Conservation (phyloP, 1,284 basidiomycete species). For the Apiotrichum sp. region DNA sequence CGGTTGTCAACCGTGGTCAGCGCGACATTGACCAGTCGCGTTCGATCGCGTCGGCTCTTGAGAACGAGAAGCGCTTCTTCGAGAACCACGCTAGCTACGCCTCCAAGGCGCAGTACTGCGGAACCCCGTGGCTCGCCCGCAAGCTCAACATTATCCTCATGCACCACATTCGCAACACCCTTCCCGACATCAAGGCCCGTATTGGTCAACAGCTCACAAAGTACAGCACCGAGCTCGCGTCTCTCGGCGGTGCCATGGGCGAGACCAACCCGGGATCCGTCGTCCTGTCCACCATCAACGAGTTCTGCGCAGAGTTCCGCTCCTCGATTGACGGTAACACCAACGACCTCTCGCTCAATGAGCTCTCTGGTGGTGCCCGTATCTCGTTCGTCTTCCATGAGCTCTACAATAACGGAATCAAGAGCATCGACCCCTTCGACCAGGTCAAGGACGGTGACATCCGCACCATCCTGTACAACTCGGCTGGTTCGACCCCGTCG, state of each 20-base stretch:
- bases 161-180: slow-evolving; percentile 93
- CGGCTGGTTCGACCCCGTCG: slow-evolving; percentile 91
- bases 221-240: slow-evolving; percentile 72
- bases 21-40: slow-evolving; percentile 89
- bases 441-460: slow-evolving; percentile 98
- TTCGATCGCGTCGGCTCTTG: slow-evolving; percentile 75
- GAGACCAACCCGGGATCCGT: slow-evolving; percentile 79
- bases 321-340: slow-evolving; percentile 95
- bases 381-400: slow-evolving; percentile 99
- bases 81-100: slow-evolving; percentile 89
- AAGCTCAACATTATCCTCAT: slow-evolving; percentile 98
- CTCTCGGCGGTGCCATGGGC: slow-evolving; percentile 81
- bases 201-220: slow-evolving; percentile 83
- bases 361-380: slow-evolving; percentile 92
- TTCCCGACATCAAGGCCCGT: slow-evolving; percentile 93
- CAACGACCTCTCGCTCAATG: slow-evolving; percentile 87
- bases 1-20: slow-evolving; percentile 94
- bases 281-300: slow-evolving; percentile 91
- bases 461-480: slow-evolving; percentile 91
- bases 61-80: slow-evolving; percentile 86
- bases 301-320: slow-evolving; percentile 94
- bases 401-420: slow-evolving; percentile 92
- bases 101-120: slow-evolving; percentile 90
- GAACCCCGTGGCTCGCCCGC: slow-evolving; percentile 92
- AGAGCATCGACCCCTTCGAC: slow-evolving; percentile 94